phyloP scores from a whole-genome alignment of 2,329 filamentous ascomycete genomes.

The Coccinonectria pachysandricola region DNA sequence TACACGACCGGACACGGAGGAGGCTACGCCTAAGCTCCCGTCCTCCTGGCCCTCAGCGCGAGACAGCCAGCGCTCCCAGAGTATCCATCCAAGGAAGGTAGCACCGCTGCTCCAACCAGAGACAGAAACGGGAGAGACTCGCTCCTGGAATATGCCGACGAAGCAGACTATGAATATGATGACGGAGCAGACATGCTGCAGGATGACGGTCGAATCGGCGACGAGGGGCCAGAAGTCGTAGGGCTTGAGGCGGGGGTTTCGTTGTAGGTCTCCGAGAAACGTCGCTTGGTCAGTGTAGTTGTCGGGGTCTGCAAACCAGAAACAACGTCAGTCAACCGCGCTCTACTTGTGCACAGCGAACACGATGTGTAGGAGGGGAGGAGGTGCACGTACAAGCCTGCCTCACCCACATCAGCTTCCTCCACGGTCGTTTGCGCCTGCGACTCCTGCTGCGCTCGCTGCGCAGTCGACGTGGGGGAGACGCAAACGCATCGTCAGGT shows the following conservation, averaged over 20 bases:
- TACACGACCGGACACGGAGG: constrained; percentile 23
- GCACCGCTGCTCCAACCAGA: constrained; percentile 75
- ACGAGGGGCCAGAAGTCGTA: constrained; percentile 98
- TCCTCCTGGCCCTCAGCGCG: constrained; percentile 49
- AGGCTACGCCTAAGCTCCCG: constrained; percentile 25
- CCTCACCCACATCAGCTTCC: constrained; percentile 96
- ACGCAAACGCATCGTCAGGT: constrained; percentile 74
- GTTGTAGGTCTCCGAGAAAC: constrained; percentile 89
- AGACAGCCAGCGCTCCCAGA: constrained; percentile 88
- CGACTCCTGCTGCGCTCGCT: constrained; percentile 55
- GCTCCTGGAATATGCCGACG: constrained; percentile 75
- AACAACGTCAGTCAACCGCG: too few relatives aligned
- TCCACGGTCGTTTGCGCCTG: constrained; percentile 67
- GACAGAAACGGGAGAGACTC: constrained; percentile 81
- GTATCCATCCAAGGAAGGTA: constrained; percentile 76
- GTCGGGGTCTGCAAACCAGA: constrained; percentile 73
- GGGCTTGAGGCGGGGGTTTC: constrained; percentile 83
- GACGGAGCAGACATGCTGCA: constrained; percentile 92
- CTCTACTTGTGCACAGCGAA: too few relatives aligned
- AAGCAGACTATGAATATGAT: constrained; percentile 93
- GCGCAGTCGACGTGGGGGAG: constrained; percentile 45
- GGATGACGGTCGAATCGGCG: constrained; percentile 88
- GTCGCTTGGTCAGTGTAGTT: constrained; percentile 97
- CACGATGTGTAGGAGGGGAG: neutral
- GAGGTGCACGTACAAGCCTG: constrained; percentile 61